Evolutionary conservation across 2,329 filamentous ascomycete genomes (phyloP), one percentile per base, ranked within the genome.

Genomic region (Xylariaceae sp.): DNA sequence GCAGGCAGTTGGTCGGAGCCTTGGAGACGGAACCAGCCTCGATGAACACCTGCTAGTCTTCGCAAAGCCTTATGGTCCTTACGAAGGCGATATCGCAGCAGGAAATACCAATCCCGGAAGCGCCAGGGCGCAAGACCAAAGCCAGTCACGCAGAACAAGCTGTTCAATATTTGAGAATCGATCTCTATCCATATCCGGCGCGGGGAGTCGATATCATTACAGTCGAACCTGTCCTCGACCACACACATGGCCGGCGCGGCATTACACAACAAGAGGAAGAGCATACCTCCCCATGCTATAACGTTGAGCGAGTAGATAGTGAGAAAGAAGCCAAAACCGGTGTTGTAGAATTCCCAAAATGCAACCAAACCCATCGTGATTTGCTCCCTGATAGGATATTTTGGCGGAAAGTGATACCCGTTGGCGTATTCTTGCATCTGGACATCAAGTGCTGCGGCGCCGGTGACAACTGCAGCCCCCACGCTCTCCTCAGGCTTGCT

Each of bases 281-380:
- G 80, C 91, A 96, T 96, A 55, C 89, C 91, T 49, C 91, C 91
- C 91, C 91, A 96, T 0, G 89, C 92, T 9, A 96, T 84, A 19
- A 96, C 83, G 61, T 93, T 93, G 54, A 95, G 81, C 12, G 88
- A 86, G 72, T 96, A 96, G 5, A 96, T 71, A 2, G 87, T 89
- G 41, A 93, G 83, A 51, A 90, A 76, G 70, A 95, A 91, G 2
- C 91, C 91, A 52, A 89, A 73, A 0, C 89, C 89, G 0, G 90
- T 96, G 40, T 83, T 76, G 65, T 89, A 84, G 76, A 91, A 96
- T 50, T 84, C 81, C 84, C 85, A 88, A 68, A 89, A 90, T 0
- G 83, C 81, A 23, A 79, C 75, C 12, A 86, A 67, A 1, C 81
- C 84, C 50, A 86, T 83, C 19, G 72, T 75, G 1, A 84, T 82